A percentile compares a stretch with the other conserved stretches of the same genome.
Conservation (phyloP, 306 rosid species). For the Cucumis cinereus region DNA sequence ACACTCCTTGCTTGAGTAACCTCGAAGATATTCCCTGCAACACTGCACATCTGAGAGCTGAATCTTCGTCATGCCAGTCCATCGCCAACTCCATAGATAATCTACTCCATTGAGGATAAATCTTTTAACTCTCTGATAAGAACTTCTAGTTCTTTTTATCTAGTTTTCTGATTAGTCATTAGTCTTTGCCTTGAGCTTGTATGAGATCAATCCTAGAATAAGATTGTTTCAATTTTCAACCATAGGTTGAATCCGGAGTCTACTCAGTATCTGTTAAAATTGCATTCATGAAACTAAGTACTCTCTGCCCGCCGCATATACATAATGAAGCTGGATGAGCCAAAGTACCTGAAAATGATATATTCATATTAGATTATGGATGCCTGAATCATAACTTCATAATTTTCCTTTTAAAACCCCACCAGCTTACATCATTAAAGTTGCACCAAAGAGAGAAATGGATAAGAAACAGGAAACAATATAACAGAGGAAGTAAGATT, state of each 20-base stretch:
- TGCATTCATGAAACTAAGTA: constrained; percentile 4
- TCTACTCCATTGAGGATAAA: constrained; percentile 25
- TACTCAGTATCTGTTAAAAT: background rate
- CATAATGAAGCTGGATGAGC: constrained; percentile 16
- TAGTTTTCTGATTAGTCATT: constrained; percentile 15
- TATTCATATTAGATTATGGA: constrained; percentile 2
- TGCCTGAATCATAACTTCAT: constrained; percentile 17
- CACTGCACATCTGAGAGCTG: constrained; percentile 37
- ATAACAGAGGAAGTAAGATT: constrained; percentile 4
- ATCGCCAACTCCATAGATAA: constrained; percentile 20
- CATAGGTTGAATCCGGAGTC: background rate
- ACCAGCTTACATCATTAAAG: constrained; percentile 19
- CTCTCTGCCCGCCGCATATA: constrained; percentile 49
- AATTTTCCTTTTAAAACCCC: constrained; percentile 12
- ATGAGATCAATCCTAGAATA: constrained; percentile 5
- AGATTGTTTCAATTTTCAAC: background rate
- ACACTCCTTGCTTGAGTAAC: constrained; percentile 22
- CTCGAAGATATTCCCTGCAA: constrained; percentile 38
- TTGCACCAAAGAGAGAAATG: constrained; percentile 4
- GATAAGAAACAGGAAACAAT: constrained; percentile 9
- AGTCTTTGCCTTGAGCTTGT: constrained; percentile 7
- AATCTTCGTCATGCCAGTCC: constrained; percentile 31
- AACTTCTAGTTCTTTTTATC: constrained; percentile 13
- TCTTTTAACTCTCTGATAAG: constrained; percentile 15
- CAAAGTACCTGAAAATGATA: constrained; percentile 26